Percentiles rank a stretch among this genome's conserved stretches.
Conservation (phyloP, 306 rosid genomes). For the Arachis hypogaea region DNA sequence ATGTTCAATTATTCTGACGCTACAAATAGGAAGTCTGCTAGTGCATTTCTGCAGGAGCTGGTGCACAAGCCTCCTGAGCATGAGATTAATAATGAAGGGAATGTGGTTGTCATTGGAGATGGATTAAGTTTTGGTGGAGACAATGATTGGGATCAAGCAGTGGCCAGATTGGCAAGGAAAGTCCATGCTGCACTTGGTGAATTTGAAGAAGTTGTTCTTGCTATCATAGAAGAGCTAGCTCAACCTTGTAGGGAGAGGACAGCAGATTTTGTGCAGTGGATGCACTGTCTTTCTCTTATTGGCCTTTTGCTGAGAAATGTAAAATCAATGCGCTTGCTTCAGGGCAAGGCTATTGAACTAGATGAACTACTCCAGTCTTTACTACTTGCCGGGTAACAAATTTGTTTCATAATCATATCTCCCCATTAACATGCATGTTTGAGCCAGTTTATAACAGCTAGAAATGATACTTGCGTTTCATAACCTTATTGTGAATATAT, state of each 20-base stretch:
- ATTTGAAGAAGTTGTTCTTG: constrained; percentile 79
- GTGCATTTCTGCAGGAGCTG: constrained; percentile 80
- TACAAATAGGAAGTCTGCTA: constrained; percentile 75
- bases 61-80: constrained; percentile 80
- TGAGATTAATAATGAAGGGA: constrained; percentile 80
- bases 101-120: constrained; percentile 83
- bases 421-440: not conserved
- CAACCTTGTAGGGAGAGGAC: constrained; percentile 93
- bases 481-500: constrained; percentile 5
- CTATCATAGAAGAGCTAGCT: constrained; percentile 72
- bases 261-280: constrained; percentile 87
- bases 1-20: constrained; percentile 91
- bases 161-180: constrained; percentile 70
- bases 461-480: constrained; percentile 14
- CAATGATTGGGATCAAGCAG: constrained; percentile 86
- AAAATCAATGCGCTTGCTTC: constrained; percentile 55
- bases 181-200: constrained; percentile 87
- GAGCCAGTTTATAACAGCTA: not conserved
- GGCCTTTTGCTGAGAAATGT: constrained; percentile 82
- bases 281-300: constrained; percentile 80
- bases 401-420: not conserved
- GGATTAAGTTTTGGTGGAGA: constrained; percentile 96
- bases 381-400: constrained; percentile 84
- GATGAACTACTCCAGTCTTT: constrained; percentile 72
- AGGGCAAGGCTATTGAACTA: constrained; percentile 69